phyloP scores from a whole-genome alignment of 768 basidiomycete genomes.

The Tulasnella sp. region DNA sequence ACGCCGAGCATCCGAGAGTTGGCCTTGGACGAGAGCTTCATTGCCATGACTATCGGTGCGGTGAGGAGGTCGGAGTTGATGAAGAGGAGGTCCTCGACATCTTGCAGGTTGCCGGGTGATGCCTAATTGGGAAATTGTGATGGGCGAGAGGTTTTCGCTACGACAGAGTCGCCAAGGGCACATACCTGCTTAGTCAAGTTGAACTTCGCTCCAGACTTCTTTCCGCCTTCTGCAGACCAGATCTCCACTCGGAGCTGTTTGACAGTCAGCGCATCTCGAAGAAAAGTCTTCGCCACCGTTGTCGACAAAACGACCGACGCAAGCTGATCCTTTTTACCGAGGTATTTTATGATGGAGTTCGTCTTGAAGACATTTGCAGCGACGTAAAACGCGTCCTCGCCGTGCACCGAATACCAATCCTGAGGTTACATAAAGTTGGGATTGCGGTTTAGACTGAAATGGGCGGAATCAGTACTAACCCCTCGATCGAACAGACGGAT shows the following conservation, averaged over 20 bases:
- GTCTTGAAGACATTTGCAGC: constrained; percentile 78
- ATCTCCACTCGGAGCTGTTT: constrained; percentile 91
- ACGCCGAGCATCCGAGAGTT: constrained; percentile 52
- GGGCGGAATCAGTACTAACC: constrained; percentile 20
- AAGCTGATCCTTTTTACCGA: constrained; percentile 46
- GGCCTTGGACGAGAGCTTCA: constrained; percentile 60
- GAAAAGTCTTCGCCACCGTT: constrained; percentile 64
- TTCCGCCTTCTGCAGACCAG: constrained; percentile 67
- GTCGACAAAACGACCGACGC: constrained; percentile 68
- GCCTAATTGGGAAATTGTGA: constrained; percentile 33
- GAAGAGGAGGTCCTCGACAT: constrained; percentile 72
- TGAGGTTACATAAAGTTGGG: constrained; percentile 7
- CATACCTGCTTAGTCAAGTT: constrained; percentile 67
- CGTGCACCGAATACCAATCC: constrained; percentile 83
- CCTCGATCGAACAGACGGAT: constrained; percentile 76
- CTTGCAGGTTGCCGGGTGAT: constrained; percentile 59
- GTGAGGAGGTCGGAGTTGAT: constrained; percentile 63
- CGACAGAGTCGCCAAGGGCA: neutral
- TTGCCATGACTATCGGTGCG: constrained; percentile 80
- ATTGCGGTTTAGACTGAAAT: neutral
- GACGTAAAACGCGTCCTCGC: constrained; percentile 76
- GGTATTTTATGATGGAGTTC: constrained; percentile 84
- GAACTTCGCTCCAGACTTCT: constrained; percentile 59
- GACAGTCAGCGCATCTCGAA: constrained; percentile 80
- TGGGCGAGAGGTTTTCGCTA: neutral